Base-by-base conservation (phyloP, 2,329 filamentous ascomycete genomes). In the Clonostachys byssicola region DNA sequence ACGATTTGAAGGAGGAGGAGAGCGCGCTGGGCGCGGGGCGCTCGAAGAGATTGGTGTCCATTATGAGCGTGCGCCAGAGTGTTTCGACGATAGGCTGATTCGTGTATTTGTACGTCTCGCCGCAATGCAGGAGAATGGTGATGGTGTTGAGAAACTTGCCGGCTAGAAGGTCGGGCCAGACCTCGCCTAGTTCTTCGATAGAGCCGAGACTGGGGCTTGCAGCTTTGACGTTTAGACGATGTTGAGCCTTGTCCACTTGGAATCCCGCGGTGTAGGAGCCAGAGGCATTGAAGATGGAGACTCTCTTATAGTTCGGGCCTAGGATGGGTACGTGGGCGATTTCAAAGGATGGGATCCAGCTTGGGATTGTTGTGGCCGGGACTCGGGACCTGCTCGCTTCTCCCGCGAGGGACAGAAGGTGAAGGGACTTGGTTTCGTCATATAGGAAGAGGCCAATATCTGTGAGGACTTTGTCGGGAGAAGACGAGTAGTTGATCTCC, bases 51-150 rank as follows among this genome's bases (percentile, higher is more conserved):
- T 60, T 51, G 13, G 49, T 49, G 40, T 59, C 57, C 46, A 52
- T 53, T 40, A 60, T 56, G 42, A 60, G 52, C 3, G 57, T 58
- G 13, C 58, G 52, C 52, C 55, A 60, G 46, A 60, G 57, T 18
- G 55, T 56, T 18, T 60, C 57, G 23, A 58, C 54, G 12, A 57
- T 53, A 46, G 54, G 56, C 33, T 60, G 52, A 9, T 49, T 33
- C 1, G 55, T 58, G 20, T 47, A 47, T 1, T 43, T 7, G 40
- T 60, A 60, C 2, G 48, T 52, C 2, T 33, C 16, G n/a, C 53
- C 56, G 12, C 51, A 56, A 41, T 59, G 51, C 6, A 56, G 51
- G 16, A 57, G 52, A 1, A 56, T 52, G 35, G 44, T 52, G 42
- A 53, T 50, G 43, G 46, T 51, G n/a, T 47, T 43, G 23, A 41